Base-by-base conservation (phyloP, 306 rosid species). In the Gynostemma pentaphyllum region DNA sequence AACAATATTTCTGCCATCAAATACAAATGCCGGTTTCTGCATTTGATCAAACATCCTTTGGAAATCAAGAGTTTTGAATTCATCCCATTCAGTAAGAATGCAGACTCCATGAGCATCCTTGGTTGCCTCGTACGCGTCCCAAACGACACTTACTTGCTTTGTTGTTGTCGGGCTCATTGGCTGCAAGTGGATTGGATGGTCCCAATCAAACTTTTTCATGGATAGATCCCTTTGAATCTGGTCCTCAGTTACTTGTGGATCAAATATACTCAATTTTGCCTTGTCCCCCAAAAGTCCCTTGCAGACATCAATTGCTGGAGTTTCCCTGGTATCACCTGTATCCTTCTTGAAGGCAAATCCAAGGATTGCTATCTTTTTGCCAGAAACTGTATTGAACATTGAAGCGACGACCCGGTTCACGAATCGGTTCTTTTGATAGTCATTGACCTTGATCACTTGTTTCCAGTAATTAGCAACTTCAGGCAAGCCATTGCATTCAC, bases 41-140 rank as follows among this genome's bases (percentile, higher is more conserved):
- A 88, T 85, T 11, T 60, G 71, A 9, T 81, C 67, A 75, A 62
- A 88, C 15, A 88, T 76, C 74, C 66, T 85, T 42, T 83, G 69
- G 70, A 65, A 88, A 81, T 85, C 96, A 57, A 88, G 80, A 13
- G 32, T 68, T 86, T 69, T 88, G 79, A 88, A 85, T 62, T 85
- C 94, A 23, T 88, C 94, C 94, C 96, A 88, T 77, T 88, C 96
- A 0, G 96, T 88, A 4, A 88, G 82, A 80, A 88, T 74, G 79
- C 96, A 88, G 14, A 88, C 68, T 5, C 87, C 96, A 73, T 88
- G 96, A 73, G 94, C 88, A 69, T 78, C 85, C 67, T 64, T 76
- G 0, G 80, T 72, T 24, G 94, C 96, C 83, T 74, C 85, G 52
- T 83, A 88, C 34, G 86, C 83, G 44, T 85, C 85, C 72, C 74